Base-by-base conservation (phyloP, 768 basidiomycete genomes). In the Boletus rex-veris region DNA sequence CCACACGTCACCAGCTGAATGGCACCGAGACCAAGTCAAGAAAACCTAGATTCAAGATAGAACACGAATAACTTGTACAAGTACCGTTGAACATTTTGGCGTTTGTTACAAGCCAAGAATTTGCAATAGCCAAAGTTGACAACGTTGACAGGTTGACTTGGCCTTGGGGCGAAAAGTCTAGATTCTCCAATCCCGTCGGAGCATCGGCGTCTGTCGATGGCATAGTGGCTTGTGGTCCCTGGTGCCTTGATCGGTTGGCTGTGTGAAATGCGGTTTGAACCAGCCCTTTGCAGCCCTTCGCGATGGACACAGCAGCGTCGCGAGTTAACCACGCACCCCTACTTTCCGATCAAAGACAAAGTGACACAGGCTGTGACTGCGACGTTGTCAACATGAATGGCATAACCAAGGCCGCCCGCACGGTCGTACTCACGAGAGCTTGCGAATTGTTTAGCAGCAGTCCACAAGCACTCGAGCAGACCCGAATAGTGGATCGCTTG, bases 171-270 rank as follows among this genome's bases (percentile, higher is more conserved):
- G 19, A 4, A 43, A 19, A 31, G 28, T 52, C 14, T 15, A 33
- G 21, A 4, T 24, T 24, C 21, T 24, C 21, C 21, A 24, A 24
- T 59, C 33, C 45, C 48, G 48, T 49, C 58, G 38, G 58, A 11
- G 15, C 15, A 50, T 45, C 44, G 28, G 28, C 24, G 39, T 14
- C 51, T 52, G 48, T 35, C 41, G 37, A 30, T 11, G 41, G 35
- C 24, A 36, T 31, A 19, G 40, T 10, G 49, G 38, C 5, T 28
- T 30, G 15, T n/a, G 31, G 64, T 65, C 19, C 63, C 63, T 64
- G 63, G 64, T 64, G 41, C 63, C 63, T 64, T 43, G 10, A 15
- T 26, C n/a, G 37, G 26, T 39, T 21, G 54, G 63, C 63, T 59
- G 64, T 59, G 57, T 44, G 30, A 38, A 42, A 51, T 31, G 38